Conservation (phyloP, 306 rosid species). For the Hippophae tibetana region DNA sequence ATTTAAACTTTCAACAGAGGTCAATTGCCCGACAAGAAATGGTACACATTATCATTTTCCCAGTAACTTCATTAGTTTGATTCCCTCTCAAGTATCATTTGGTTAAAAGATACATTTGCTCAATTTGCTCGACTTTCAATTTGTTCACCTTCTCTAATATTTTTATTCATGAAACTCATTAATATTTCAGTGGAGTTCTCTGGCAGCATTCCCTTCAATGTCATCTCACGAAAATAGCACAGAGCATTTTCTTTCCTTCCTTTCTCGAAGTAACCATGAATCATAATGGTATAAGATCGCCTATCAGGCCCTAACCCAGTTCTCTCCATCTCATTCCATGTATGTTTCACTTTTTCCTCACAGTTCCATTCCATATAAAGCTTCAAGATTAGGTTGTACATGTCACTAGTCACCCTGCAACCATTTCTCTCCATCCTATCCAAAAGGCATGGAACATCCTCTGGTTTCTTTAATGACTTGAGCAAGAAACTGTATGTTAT, state of each 20-base stretch:
- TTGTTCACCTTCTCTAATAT: constrained; percentile 19
- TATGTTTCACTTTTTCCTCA: constrained; percentile 37
- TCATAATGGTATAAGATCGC: constrained; percentile 60
- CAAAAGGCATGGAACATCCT: constrained; percentile 38
- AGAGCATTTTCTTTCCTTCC: constrained; percentile 44
- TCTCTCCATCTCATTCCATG: constrained; percentile 62
- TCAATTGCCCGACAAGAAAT: too few relatives aligned
- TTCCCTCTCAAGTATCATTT: too few relatives aligned
- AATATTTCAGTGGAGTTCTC: constrained; percentile 54
- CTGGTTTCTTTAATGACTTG: constrained; percentile 35
- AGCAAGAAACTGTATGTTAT: constrained; percentile 57
- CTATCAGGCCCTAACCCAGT: constrained; percentile 53
- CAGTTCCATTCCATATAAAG: constrained; percentile 61
- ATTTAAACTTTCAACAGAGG: too few relatives aligned
- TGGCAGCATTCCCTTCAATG: constrained; percentile 49
- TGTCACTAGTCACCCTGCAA: constrained; percentile 41
- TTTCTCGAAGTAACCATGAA: constrained; percentile 51
- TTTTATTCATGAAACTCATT: constrained; percentile 23
- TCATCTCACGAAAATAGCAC: constrained; percentile 54
- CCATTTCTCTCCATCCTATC: constrained; percentile 57
- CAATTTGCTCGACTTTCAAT: not conserved
- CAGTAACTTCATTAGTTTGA: too few relatives aligned
- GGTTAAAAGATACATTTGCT: too few relatives aligned
- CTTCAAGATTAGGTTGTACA: constrained; percentile 56
- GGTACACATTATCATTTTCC: too few relatives aligned